Evolutionary conservation across 768 basidiomycete species (phyloP).

Genomic region (Termitomyces sp.): DNA sequence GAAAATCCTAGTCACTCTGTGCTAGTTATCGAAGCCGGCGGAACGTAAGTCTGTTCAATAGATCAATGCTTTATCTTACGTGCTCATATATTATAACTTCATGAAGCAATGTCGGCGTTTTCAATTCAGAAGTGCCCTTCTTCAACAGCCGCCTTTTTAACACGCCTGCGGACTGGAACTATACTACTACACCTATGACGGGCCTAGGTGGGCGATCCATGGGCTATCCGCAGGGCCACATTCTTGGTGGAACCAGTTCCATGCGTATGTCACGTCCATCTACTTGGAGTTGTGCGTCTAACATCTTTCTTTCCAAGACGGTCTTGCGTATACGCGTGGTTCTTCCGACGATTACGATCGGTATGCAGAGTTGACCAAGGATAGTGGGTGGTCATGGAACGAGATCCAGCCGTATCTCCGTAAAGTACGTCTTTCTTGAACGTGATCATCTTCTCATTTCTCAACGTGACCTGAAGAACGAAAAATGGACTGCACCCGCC

Average conservation of each 20-base stretch:
- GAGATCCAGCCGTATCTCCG: slow-evolving; percentile 22
- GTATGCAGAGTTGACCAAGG: slow-evolving; percentile 25
- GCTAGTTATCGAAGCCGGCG: slow-evolving; percentile 18
- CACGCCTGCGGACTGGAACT: slow-evolving; percentile 18
- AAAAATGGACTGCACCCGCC: slow-evolving; percentile 24
- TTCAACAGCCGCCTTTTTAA: slow-evolving; percentile 14
- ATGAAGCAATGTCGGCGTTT: slow-evolving; percentile 9
- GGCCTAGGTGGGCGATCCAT: slow-evolving; percentile 11
- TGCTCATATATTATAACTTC: neutral
- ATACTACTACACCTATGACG: slow-evolving; percentile 12
- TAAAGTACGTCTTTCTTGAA: slow-evolving; percentile 12
- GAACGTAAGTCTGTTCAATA: slow-evolving; percentile 11
- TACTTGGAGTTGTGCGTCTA: neutral
- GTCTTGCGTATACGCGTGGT: slow-evolving; percentile 26
- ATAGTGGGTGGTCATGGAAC: slow-evolving; percentile 30
- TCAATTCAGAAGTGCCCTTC: slow-evolving; percentile 17
- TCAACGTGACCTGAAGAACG: slow-evolving; percentile 13
- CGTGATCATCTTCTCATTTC: neutral
- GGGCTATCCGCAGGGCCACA: slow-evolving; percentile 15
- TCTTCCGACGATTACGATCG: slow-evolving; percentile 29
- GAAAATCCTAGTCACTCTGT: slow-evolving; percentile 15
- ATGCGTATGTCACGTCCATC: slow-evolving; percentile 7
- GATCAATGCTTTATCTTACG: neutral
- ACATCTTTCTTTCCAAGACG: neutral
- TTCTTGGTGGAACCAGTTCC: slow-evolving; percentile 17